Evolutionary conservation across 768 basidiomycete species (phyloP).

Genomic region (Phylloporus sp.): DNA sequence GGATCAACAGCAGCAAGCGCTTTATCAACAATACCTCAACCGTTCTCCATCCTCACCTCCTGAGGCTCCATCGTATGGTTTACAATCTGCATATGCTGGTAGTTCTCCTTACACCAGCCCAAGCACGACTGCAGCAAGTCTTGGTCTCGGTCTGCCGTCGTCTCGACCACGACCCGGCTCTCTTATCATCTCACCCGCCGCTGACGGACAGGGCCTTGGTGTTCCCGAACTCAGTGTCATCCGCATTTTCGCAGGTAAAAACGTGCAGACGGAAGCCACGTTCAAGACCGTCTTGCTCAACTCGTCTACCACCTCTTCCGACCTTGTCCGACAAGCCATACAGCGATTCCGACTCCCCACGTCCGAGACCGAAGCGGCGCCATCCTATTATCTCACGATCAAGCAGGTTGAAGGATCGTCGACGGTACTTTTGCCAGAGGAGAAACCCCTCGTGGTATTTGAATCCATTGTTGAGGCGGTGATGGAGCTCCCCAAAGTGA

Average conservation of each 20-base stretch:
- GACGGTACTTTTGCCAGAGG: slow-evolving; percentile 62
- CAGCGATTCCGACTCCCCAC: slow-evolving; percentile 85
- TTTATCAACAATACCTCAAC: slow-evolving; percentile 87
- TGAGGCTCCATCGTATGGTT: slow-evolving; percentile 71
- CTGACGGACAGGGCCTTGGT: slow-evolving; percentile 56
- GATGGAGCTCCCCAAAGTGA: slow-evolving; percentile 80
- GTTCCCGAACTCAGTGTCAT: slow-evolving; percentile 90
- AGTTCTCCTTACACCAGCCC: slow-evolving; percentile 39
- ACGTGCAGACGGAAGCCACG: slow-evolving; percentile 89
- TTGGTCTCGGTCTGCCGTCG: slow-evolving; percentile 44
- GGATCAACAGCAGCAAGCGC: slow-evolving; percentile 82
- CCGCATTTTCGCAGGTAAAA: slow-evolving; percentile 89
- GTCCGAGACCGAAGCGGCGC: slow-evolving; percentile 47
- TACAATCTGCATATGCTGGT: slow-evolving; percentile 61
- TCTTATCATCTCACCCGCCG: slow-evolving; percentile 57
- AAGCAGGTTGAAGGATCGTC: slow-evolving; percentile 90
- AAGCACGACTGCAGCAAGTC: slow-evolving; percentile 37
- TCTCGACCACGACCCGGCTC: slow-evolving; percentile 71
- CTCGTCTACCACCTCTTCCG: slow-evolving; percentile 73
- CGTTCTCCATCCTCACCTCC: slow-evolving; percentile 77
- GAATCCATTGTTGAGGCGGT: slow-evolving; percentile 79
- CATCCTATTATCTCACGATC: slow-evolving; percentile 82
- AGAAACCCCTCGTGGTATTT: slow-evolving; percentile 86
- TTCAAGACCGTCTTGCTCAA: slow-evolving; percentile 98
- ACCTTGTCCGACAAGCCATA: slow-evolving; percentile 87